Conservation (phyloP, 768 basidiomycete genomes). For the Tulasnella sp. region DNA sequence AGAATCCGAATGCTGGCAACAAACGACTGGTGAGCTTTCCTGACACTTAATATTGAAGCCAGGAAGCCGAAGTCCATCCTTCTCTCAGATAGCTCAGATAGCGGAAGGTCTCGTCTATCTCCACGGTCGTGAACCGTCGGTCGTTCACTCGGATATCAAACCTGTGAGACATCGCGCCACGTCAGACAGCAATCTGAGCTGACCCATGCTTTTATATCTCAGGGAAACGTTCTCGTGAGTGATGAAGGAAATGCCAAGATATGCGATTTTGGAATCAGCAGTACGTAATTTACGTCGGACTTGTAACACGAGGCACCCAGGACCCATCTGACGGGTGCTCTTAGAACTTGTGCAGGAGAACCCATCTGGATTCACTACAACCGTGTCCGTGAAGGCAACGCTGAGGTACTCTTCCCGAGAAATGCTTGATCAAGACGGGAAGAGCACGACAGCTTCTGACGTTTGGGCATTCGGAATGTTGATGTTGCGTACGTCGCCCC, state of each 20-base stretch:
- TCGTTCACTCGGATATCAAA: constrained; percentile 25
- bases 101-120: constrained; percentile 22
- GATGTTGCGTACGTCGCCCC: background rate
- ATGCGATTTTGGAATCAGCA: constrained; percentile 16
- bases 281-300: background rate
- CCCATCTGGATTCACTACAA: background rate
- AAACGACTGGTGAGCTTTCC: background rate
- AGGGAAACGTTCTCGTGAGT: constrained; percentile 12
- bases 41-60: background rate
- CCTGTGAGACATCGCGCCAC: constrained; percentile 14
- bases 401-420: background rate
- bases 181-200: background rate
- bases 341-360: background rate
- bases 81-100: constrained; percentile 16
- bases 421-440: background rate
- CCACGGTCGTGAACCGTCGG: constrained; percentile 17
- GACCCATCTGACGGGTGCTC: no score
- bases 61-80: background rate
- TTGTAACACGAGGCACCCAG: background rate
- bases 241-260: constrained; percentile 4
- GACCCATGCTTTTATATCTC: background rate
- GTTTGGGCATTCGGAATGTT: constrained; percentile 9
- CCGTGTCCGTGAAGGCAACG: background rate
- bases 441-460: background rate
- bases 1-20: background rate